Evolutionary conservation across 2,329 filamentous ascomycete species (phyloP).

Genomic region (Lecanosticta acicola): DNA sequence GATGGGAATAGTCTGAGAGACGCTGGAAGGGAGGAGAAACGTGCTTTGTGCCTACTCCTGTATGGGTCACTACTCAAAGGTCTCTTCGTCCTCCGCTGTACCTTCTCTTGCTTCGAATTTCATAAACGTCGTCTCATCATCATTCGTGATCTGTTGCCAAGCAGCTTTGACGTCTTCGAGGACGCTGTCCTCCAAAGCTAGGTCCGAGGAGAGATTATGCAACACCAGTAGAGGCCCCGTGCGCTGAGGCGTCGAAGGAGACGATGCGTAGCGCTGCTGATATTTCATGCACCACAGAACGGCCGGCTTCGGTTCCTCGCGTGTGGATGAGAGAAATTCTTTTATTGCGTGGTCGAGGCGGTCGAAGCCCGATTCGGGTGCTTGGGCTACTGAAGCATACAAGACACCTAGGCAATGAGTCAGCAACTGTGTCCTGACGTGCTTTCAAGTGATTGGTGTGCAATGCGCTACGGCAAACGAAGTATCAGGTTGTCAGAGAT

Average conservation of each 20-base stretch:
- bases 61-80: not conserved
- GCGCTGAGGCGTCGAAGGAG: slow-evolving; percentile 27
- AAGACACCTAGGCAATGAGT: slow-evolving; percentile 47
- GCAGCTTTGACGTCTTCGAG: slow-evolving; percentile 62
- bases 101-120: slow-evolving; percentile 58
- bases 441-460: not conserved
- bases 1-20: too few relatives aligned
- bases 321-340: slow-evolving; percentile 38
- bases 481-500: slow-evolving; percentile 86
- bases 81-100: slow-evolving; percentile 13
- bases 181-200: slow-evolving; percentile 67
- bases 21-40: too few relatives aligned
- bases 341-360: slow-evolving; percentile 40
- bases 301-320: slow-evolving; percentile 32
- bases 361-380: slow-evolving; percentile 31
- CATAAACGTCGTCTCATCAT: slow-evolving; percentile 58
- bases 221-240: slow-evolving; percentile 37
- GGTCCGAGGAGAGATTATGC: slow-evolving; percentile 53
- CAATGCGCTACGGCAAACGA: slow-evolving; percentile 22
- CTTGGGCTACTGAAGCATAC: slow-evolving; percentile 47
- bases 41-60: too few relatives aligned
- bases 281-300: slow-evolving; percentile 52
- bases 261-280: slow-evolving; percentile 38
- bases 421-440: slow-evolving; percentile 30
- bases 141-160: slow-evolving; percentile 61